Conservation (phyloP, 1,284 basidiomycete species). For the Marasmius tenuissimus region DNA sequence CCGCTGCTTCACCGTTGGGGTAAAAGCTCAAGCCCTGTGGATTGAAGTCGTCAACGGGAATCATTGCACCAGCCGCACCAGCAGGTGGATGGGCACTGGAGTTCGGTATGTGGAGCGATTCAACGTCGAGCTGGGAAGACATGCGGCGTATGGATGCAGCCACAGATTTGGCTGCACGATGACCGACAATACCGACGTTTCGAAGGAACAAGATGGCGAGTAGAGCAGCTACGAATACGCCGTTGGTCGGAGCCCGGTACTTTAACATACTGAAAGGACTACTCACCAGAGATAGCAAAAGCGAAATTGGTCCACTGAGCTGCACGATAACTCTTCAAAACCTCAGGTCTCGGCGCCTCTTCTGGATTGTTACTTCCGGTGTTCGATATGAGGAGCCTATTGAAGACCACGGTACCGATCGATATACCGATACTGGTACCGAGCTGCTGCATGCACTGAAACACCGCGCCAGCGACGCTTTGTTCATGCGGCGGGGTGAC, state of each 20-base stretch:
- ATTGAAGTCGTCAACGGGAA: background rate
- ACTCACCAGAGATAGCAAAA: conserved; percentile 10
- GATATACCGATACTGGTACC: conserved; percentile 12
- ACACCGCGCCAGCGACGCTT: conserved; percentile 74
- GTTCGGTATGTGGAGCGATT: background rate
- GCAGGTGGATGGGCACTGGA: background rate
- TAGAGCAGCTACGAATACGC: background rate
- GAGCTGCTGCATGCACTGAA: conserved; percentile 59
- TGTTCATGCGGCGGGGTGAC: conserved; percentile 76
- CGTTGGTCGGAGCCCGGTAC: background rate
- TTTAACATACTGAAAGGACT: background rate
- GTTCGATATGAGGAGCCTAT: conserved; percentile 6
- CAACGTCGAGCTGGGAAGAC: background rate
- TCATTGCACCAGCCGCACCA: background rate
- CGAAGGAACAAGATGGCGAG: conserved; percentile 45
- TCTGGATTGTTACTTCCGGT: background rate
- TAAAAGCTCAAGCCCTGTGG: background rate
- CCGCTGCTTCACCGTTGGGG: background rate
- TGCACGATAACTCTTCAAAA: conserved; percentile 10
- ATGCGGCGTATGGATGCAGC: background rate
- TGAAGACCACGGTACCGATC: conserved; percentile 11
- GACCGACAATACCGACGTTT: conserved; percentile 59
- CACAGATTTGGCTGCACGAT: background rate
- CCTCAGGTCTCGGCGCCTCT: background rate
- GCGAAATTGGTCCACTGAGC: conserved; percentile 13